Evolutionary conservation across 2,329 filamentous ascomycete genomes (phyloP).

Genomic region (Sporothrix brunneoviolacea): DNA sequence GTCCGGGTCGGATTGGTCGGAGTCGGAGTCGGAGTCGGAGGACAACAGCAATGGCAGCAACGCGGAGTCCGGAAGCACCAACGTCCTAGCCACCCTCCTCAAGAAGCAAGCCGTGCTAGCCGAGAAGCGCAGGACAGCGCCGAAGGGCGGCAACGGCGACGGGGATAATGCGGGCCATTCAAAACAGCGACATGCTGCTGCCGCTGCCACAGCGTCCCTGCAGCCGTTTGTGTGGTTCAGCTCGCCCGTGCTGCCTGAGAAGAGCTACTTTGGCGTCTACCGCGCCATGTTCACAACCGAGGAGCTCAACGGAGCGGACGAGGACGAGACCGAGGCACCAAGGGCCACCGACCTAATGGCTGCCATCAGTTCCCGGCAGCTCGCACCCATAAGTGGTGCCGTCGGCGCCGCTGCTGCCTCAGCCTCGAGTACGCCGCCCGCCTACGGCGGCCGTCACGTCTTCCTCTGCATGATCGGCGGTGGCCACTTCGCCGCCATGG

Average conservation of each 20-base stretch:
- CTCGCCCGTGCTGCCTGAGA: conserved; percentile 65
- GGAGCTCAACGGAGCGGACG: conserved; percentile 51
- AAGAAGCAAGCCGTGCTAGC: conserved; percentile 65
- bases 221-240: conserved; percentile 68
- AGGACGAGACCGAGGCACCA: too few relatives aligned
- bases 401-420: conserved; percentile 39
- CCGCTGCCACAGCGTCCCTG: conserved; percentile 40
- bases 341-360: too few relatives aligned
- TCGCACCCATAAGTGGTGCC: conserved; percentile 55
- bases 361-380: conserved; percentile 68
- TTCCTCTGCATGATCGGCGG: conserved; percentile 99
- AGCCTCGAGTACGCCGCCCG: conserved; percentile 24
- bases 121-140: conserved; percentile 22
- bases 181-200: conserved; percentile 44
- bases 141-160: too few relatives aligned
- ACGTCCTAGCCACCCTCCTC: conserved; percentile 66
- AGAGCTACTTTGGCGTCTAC: conserved; percentile 81
- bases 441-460: conserved; percentile 70
- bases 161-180: too few relatives aligned
- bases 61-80: conserved; percentile 20
- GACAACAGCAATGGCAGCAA: conserved; percentile 25
- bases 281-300: conserved; percentile 67
- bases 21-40: conserved; percentile 59
- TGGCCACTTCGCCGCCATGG: conserved; percentile 94
- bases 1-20: conserved; percentile 75